These are phyloP conservation scores for Udeniomyces megalosporus DNA, from an alignment of 768 basidiomycete genomes.

Conservation along the genomic window DNA sequence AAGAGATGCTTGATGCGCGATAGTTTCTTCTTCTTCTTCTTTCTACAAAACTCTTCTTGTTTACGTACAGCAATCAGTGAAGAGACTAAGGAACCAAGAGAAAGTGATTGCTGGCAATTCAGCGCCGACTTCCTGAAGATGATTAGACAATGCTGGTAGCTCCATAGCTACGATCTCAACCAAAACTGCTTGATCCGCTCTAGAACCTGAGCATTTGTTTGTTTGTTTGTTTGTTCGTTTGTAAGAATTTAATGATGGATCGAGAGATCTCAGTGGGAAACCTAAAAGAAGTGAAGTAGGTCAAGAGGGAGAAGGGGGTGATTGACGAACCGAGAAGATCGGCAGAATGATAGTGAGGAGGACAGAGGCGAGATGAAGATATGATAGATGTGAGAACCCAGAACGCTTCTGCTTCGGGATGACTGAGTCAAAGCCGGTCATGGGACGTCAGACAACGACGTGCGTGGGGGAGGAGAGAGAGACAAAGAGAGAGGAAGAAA, in stretches of 20 bases:
- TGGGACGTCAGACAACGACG: conserved; percentile 11
- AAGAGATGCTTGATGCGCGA: not conserved
- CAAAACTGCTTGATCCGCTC: conserved; percentile 82
- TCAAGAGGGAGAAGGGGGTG: not conserved
- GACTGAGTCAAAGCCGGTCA: not conserved
- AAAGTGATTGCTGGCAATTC: conserved; percentile 91
- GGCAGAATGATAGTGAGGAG: conserved; percentile 85
- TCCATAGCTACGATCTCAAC: conserved; percentile 65
- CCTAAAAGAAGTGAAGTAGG: too few relatives aligned
- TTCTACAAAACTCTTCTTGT: too few relatives aligned
- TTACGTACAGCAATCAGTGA: conserved; percentile 62
- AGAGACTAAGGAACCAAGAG: conserved; percentile 93
- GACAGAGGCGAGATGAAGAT: conserved; percentile 35
- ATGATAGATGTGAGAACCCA: conserved; percentile 84
- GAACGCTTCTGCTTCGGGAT: conserved; percentile 62
- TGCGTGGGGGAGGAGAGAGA: conserved; percentile 5
- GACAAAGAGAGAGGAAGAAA: not conserved
- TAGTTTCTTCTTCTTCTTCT: too few relatives aligned
- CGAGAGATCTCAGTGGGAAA: too few relatives aligned
- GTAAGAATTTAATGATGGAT: too few relatives aligned
- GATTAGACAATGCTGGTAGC: conserved; percentile 53
- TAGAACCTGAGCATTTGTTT: conserved; percentile 35
- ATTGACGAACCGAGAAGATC: conserved; percentile 49
- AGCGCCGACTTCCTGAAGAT: conserved; percentile 63
- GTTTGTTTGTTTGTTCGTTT: too few relatives aligned